Evolutionary conservation across 2,329 filamentous ascomycete species (phyloP), one percentile per base, ranked within the genome.

Genomic region (Thermochaetoides dissita): DNA sequence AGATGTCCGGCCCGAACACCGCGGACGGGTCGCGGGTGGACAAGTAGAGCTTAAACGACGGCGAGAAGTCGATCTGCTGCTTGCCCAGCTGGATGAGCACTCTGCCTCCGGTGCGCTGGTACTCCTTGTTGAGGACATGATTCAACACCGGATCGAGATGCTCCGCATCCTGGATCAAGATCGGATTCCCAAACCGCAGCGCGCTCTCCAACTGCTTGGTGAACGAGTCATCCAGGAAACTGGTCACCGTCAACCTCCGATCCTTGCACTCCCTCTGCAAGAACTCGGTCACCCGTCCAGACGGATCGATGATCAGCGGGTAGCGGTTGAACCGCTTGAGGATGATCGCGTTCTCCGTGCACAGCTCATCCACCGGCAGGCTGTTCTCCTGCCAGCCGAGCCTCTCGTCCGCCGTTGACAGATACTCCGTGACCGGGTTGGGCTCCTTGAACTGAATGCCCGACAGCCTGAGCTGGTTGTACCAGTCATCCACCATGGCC

Each of bases 11-110:
- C 7, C 91, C 79, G 60, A 98, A 98, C 7, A 81, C 85, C 28
- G 91, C 89, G 35, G 93, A 98, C 1, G 93, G 93, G 65, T 98
- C 91, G 55, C 89, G 75, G 2, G 93, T 98, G 0, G 89, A 95
- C 34, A 98, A 69, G 60, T 94, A 98, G 30, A 98, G 73, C 65
- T 82, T 91, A 72, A 98, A 98, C 0, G 88, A 79, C 1, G 91
- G 89, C 39, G 91, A 98, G 65, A 98, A 98, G 62, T 98, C 91
- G 51, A 98, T 98, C 64, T 98, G 88, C 63, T 98, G 93, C 63
- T 91, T 95, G 56, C 91, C 91, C 34, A 98, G 83, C 63, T 98
- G 91, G 49, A 98, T 98, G 41, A 98, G 78, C 37, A 96, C 89
- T 73, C 91, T 89, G 17, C 91, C 91, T 52, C 91, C 91, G 29